Evolutionary conservation across 2,329 filamentous ascomycete genomes (phyloP), one percentile per base, ranked within the genome.

Genomic region (Colletotrichum magnum): DNA sequence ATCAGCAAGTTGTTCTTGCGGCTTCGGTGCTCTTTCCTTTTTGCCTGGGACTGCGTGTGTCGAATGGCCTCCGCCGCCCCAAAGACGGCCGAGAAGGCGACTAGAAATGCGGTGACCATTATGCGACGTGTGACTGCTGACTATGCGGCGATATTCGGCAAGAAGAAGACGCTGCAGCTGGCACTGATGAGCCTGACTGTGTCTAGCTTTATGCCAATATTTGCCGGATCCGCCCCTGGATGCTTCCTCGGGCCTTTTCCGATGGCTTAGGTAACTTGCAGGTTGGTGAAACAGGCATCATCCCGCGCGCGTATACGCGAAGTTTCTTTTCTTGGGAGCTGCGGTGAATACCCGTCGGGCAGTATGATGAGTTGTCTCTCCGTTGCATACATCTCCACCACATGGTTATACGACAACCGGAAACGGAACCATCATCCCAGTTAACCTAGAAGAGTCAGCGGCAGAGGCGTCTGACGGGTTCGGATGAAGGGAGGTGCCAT

Each of bases 51-150:
- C 73, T 86, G 84, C 15, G 82, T 82, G 43, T 83, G 79, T 52
- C 82, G 77, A 68, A 86, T 84, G n/a, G 81, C 83, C 74, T 86
- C 84, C 21, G 83, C 80, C 0, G 81, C 79, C 67, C 83, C 84
- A 68, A 83, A 79, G 66, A 85, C 82, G 26, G 83, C 80, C 36
- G 79, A 79, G 61, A 83, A 80, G 36, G 79, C 80, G 58, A 82
- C 73, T 45, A 82, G 74, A 32, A 82, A 80, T 2, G 75, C 73
- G 21, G 78, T 68, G 16, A 74, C 71, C 73, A 74, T 76, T 13
- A 16, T 54, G 24, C 26, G 26, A 41, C 26, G 58, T 26, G 58
- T 43, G 7, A 9, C 26, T 32, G 12, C 32, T 24, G 41, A 50
- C 26, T 53, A 21, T 59, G 54, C 5, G 51, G 56, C 47, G 16